Evolutionary conservation across 2,329 filamentous ascomycete species (phyloP), one percentile per base, ranked within the genome.

Genomic region (Venturia aucupariae): DNA sequence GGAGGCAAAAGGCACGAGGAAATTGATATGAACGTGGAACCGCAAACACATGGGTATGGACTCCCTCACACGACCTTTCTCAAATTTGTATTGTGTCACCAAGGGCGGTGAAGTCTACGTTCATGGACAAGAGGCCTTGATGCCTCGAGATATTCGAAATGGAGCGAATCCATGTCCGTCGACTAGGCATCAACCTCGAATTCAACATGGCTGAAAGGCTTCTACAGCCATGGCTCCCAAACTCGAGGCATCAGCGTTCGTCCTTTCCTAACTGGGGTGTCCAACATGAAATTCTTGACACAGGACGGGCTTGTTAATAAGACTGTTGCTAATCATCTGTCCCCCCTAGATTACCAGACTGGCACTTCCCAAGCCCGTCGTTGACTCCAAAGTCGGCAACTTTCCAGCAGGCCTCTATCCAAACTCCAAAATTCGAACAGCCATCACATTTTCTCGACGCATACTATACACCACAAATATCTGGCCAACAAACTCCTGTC

Each of bases 291-390:
- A 27, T 30, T 51, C 59, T 64, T 11, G 8, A 64, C 38, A 42
- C 10, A 65, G 17, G 24, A 30, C 30, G 30, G 27, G n/a, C 62
- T 30, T 55, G 65, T 63, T 55, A 17, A 39, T 63, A 30, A 48
- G 24, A 46, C 24, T 32, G n/a, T 65, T 38, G 32, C 55, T 48
- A 48, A 67, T 27, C 15, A n/a, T 22, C 24, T 32, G 35, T 51
- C 22, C 51, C 48, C 59, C 59, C 60, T 63, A 79, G 77, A 71
- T 72, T 74, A 66, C 72, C 75, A 68, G 78, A 80, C 69, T 80
- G 79, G 78, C 77, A 75, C 69, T 77, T 81, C 67, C 79, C 79
- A 68, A 81, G 79, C 73, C 79, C 79, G 46, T 77, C 75, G 65
- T 78, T 77, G 65, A 81, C 79, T 39, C 79, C 79, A 63, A 80